Base-by-base conservation (phyloP, 2,329 filamentous ascomycete species). In the Coniochaeta hoffmannii region DNA sequence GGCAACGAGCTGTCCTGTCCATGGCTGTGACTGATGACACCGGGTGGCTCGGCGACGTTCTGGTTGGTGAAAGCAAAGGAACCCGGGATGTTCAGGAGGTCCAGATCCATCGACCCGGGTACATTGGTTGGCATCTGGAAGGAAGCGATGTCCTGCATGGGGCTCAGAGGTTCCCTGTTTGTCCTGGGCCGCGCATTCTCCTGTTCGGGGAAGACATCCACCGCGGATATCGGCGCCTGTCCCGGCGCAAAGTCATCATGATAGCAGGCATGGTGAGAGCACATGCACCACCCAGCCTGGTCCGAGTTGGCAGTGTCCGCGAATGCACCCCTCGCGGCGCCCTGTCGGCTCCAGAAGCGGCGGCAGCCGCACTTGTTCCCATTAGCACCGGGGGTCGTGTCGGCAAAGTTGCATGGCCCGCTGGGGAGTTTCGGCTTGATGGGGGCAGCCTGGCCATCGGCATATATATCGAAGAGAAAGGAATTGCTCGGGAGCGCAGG, bases 191-290 rank as follows among this genome's bases (percentile, higher is more conserved):
- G 72, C 61, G 82, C 77, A 59, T 82, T 81, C 63, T 82, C 79
- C 68, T 82, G 79, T 41, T 62, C 68, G 17, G 53, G 63, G 50
- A 60, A 60, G 38, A 57, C 58, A 30, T 50, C 24, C 53, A 51
- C 41, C 28, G 53, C 55, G 10, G 41, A 17, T 19, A 57, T 57
- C 2, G 63, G 61, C 1, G 57, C 53, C 56, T 70, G 68, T 52
- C 59, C 56, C 50, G 66, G 58, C 55, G 67, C 68, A 28, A 63
- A 68, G 61, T 82, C 74, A 65, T 83, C 81, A 58, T 85, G 81
- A 58, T 75, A 85, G 65, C 81, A 85, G 54, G 81, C 81, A 66
- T 85, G 81, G 61, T 85, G 81, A 53, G 77, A 78, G 63, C 81
- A 85, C 81, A 84, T 83, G 69, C 81, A 85, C 73, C 76, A 82